Percentiles rank a stretch among this genome's conserved stretches.
phyloP scores from a whole-genome alignment of 2,329 filamentous ascomycete species.

The Cercospora sp. region DNA sequence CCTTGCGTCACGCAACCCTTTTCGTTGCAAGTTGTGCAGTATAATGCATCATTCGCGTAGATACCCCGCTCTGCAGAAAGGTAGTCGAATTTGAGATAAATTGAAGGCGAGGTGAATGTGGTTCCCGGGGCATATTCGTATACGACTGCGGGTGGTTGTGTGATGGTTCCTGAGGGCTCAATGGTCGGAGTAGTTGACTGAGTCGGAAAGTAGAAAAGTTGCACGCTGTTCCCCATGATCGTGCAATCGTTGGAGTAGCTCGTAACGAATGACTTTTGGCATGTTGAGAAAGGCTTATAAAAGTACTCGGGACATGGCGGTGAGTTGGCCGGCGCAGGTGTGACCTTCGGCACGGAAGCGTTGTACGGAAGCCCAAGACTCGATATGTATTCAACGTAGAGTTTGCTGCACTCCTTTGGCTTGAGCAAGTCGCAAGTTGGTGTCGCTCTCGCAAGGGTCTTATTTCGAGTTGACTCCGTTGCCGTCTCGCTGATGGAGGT shows the following conservation, averaged over 20 bases:
- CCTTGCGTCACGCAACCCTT: conserved; percentile 4
- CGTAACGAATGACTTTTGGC: conserved; percentile 8
- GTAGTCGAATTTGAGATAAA: conserved; percentile 28
- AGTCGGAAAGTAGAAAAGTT: conserved; percentile 28
- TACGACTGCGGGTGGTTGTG: conserved; percentile 13
- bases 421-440: conserved; percentile 12
- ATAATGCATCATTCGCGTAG: neutral
- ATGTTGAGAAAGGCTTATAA: conserved; percentile 21
- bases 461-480: neutral
- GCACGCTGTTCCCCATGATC: conserved; percentile 26
- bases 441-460: conserved; percentile 1
- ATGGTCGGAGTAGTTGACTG: conserved; percentile 9
- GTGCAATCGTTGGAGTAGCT: conserved; percentile 14
- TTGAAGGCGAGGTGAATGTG: conserved; percentile 29
- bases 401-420: conserved; percentile 21
- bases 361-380: conserved; percentile 24
- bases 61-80: conserved; percentile 17
- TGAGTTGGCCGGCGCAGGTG: conserved; percentile 26
- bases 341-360: conserved; percentile 25
- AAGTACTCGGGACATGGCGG: conserved; percentile 22
- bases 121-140: conserved; percentile 20
- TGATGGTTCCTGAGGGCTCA: conserved; percentile 5
- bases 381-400: conserved; percentile 26
- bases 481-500: conserved; percentile 4
- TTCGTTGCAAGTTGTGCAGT: conserved; percentile 10